Conservation (phyloP, 2,329 filamentous ascomycete species). For the Fusarium sp. region DNA sequence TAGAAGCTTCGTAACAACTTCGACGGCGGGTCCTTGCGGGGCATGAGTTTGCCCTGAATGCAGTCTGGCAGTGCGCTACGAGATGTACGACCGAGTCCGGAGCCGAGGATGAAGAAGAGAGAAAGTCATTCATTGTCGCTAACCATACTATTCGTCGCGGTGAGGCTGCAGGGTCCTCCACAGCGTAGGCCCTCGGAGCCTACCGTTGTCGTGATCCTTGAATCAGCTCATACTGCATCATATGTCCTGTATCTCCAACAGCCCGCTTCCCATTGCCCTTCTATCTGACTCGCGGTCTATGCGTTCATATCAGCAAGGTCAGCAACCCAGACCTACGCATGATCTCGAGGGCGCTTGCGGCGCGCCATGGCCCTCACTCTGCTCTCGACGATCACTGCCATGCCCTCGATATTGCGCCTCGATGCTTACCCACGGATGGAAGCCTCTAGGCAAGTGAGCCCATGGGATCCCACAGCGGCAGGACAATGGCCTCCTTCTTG, state of each 20-base stretch:
- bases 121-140: slow-evolving; percentile 25
- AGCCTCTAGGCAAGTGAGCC: slow-evolving; percentile 71
- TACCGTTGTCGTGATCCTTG: slow-evolving; percentile 11
- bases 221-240: slow-evolving; percentile 25
- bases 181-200: slow-evolving; percentile 1
- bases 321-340: neutral
- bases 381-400: neutral
- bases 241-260: slow-evolving; percentile 11
- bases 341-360: neutral
- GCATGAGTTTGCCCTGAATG: slow-evolving; percentile 11
- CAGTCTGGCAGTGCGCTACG: neutral
- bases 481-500: slow-evolving; percentile 74
- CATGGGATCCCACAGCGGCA: slow-evolving; percentile 87
- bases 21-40: slow-evolving; percentile 14
- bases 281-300: slow-evolving; percentile 3
- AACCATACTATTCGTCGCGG: slow-evolving; percentile 13
- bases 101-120: neutral
- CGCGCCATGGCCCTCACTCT: neutral
- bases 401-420: neutral
- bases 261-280: slow-evolving; percentile 2
- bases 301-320: neutral
- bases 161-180: slow-evolving; percentile 7
- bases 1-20: slow-evolving; percentile 3
- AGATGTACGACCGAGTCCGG: neutral
- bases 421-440: neutral